Percentiles rank a stretch among this genome's conserved stretches.
Evolutionary conservation across 2,329 filamentous ascomycete genomes (phyloP).

Genomic region (Aspergillus fructus): DNA sequence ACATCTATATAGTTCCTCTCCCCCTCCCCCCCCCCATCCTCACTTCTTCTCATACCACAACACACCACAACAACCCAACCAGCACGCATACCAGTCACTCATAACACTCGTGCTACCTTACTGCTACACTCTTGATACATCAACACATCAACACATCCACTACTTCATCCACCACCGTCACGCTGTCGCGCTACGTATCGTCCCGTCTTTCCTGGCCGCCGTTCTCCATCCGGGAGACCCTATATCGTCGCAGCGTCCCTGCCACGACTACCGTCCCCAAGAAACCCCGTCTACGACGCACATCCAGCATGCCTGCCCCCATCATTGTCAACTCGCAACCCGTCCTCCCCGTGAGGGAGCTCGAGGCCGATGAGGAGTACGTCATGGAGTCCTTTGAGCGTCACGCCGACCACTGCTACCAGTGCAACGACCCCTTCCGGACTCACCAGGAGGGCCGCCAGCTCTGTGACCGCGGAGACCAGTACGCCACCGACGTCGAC

Average conservation of each 20-base stretch:
- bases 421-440: slow-evolving; percentile 31
- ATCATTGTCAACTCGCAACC: slow-evolving; percentile 25
- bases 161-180: slow-evolving; percentile 17
- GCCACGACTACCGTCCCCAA: slow-evolving; percentile 6
- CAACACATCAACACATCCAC: background rate
- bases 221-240: slow-evolving; percentile 19
- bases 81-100: background rate
- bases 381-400: slow-evolving; percentile 38
- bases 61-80: background rate
- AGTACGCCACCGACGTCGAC: slow-evolving; percentile 34
- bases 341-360: slow-evolving; percentile 33
- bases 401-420: slow-evolving; percentile 36
- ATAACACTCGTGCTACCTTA: background rate
- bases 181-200: slow-evolving; percentile 28
- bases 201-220: slow-evolving; percentile 24
- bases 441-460: slow-evolving; percentile 22
- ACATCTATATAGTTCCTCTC: slow-evolving; percentile 14
- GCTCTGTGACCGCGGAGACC: slow-evolving; percentile 38
- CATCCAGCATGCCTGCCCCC: slow-evolving; percentile 33
- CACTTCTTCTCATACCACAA: background rate
- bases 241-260: slow-evolving; percentile 17
- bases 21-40: background rate
- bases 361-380: slow-evolving; percentile 36
- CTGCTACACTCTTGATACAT: background rate
- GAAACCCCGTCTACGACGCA: slow-evolving; percentile 21